Evolutionary conservation across 2,329 filamentous ascomycete genomes (phyloP), one percentile per base, ranked within the genome.

Genomic region (Coniochaeta hoffmannii): DNA sequence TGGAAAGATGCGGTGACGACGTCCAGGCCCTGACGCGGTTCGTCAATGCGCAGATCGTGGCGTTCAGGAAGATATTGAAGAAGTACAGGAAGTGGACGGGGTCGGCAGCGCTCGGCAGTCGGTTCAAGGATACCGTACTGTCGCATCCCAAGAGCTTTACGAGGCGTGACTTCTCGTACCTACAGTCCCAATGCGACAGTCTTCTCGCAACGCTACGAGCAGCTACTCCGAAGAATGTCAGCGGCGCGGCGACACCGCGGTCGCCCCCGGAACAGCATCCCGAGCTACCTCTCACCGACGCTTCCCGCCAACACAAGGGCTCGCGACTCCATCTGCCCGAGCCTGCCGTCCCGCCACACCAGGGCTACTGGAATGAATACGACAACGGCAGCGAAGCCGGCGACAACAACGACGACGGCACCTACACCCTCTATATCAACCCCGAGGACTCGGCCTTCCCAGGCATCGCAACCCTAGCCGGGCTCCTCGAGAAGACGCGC

Each of bases 61-160:
- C 87, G 4, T 92, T 95, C 63, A 81, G 83, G 55, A 95, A 95
- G 71, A 86, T 95, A 35, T 74, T 92, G 32, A 94, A 93, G 68
- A 95, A 95, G 67, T 93, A 94, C 71, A 81, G 78, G 79, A 92
- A 91, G 79, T 94, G 90, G 90, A 93, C 89, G 3, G 84, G 85
- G 38, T 91, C 89, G 22, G 76, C 76, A 6, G 77, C 80, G 0
- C 74, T 94, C 22, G 80, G 81, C 58, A 73, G 75, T 49, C 81
- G 85, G 24, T 88, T 94, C 69, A 83, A 81, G 58, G 78, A 85
- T 30, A 80, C 85, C 61, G 72, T 93, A 24, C 75, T 90, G 50
- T 75, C 76, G 52, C 76, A 83, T 55, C 84, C 83, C 4, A 87
- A 86, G 69, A 89, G 86, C 69, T 90, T 93, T 65, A 87, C 86